Base-by-base conservation (phyloP, 2,329 filamentous ascomycete species). In the Metarhizium album region DNA sequence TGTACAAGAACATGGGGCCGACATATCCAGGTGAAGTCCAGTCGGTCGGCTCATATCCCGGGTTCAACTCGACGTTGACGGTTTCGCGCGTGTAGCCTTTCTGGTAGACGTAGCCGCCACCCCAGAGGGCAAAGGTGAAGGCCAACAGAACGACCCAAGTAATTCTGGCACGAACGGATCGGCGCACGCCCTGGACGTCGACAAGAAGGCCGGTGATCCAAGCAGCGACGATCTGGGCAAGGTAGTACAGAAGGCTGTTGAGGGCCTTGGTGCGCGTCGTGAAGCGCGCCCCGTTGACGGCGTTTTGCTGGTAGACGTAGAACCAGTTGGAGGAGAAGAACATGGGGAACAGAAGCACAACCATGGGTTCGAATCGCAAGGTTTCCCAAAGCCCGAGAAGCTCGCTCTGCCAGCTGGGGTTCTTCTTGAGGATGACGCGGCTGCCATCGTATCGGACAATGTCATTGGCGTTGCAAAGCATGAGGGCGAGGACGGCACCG, bases 1-100 rank as follows among this genome's bases (percentile, higher is more conserved):
- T 87, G 73, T 90, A 94, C 48, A 95, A 70, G 66, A 95, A 88
- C 80, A 95, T 87, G 13, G 87, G 86, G 0, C 85, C 88, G 52
- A 84, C 75, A 63, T 66, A 55, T 49, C 80, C 80, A 27, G 73
- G 68, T 50, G 81, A 74, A 2, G 72, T 75, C 83, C 86, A 93
- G 67, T 93, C 87, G 47, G 69, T 42, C 3, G 51, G 52, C 16
- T 53, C 48, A 56, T 61, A 67, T n/a, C 55, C 51, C 3, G 54
- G 24, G 42, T 55, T 53, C 55, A 27, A 65, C 62, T 37, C 63
- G 60, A 18, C 20, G 27, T 52, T 40, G 35, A 54, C 47, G 4
- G 47, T 49, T 22, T 63, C 67, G 27, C 82, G 78, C 4, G 71
- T 70, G 52, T 67, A 74, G 63, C 69, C 65, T 60, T 70, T 79